phyloP scores from a whole-genome alignment of 805 yeast genomes.

The Kurtzmaniella fragi region DNA sequence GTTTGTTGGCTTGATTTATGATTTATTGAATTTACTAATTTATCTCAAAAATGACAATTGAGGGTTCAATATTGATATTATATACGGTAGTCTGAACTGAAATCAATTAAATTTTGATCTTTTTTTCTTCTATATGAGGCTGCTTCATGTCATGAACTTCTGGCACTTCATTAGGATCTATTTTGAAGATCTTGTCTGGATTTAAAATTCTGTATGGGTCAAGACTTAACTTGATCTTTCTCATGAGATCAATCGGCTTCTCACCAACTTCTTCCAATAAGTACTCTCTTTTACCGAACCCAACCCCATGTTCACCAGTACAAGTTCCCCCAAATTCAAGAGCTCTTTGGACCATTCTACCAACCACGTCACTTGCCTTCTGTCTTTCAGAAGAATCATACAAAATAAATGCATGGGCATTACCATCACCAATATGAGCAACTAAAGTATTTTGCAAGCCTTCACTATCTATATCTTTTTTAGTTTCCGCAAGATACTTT shows the following conservation, averaged over 20 bases:
- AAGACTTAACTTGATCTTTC: slow-evolving; percentile 60
- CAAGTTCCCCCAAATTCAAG: slow-evolving; percentile 61
- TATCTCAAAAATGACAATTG: too few species aligned
- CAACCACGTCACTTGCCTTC: slow-evolving; percentile 30
- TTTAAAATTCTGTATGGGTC: slow-evolving; percentile 70
- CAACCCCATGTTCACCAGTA: slow-evolving; percentile 85
- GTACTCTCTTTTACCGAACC: slow-evolving; percentile 65
- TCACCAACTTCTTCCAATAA: slow-evolving; percentile 60
- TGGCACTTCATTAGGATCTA: slow-evolving; percentile 46
- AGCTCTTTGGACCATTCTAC: slow-evolving; percentile 23
- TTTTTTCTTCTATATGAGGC: too few species aligned
- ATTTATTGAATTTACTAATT: too few species aligned
- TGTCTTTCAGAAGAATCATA: slow-evolving; percentile 48
- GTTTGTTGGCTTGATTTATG: too few species aligned
- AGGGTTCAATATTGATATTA: too few species aligned
- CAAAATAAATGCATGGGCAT: slow-evolving; percentile 64
- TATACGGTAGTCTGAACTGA: too few species aligned
- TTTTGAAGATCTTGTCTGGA: slow-evolving; percentile 70
- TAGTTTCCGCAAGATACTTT: slow-evolving; percentile 55
- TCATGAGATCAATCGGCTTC: slow-evolving; percentile 63
- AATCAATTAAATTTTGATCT: too few species aligned
- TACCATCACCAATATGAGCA: slow-evolving; percentile 85
- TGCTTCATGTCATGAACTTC: slow-evolving; percentile 4
- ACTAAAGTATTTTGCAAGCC: slow-evolving; percentile 55
- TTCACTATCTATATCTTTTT: slow-evolving; percentile 49